Conservation (phyloP, 805 yeast species). For the Schizosaccharomyces octosporus region DNA sequence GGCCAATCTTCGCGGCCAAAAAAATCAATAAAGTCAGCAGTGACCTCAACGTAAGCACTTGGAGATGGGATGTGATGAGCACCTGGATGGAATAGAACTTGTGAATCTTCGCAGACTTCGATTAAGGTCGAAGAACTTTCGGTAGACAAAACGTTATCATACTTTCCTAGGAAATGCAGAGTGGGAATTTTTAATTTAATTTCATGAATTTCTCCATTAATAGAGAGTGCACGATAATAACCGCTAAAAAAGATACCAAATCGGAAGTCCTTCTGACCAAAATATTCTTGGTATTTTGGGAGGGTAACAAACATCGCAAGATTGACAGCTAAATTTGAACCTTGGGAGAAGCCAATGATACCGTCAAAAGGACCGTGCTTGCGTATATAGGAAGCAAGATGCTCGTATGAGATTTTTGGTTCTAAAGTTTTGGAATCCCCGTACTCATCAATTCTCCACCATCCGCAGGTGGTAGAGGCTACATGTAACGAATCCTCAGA, state of each 20-base stretch:
- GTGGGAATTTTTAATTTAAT: background rate
- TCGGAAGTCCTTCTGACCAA: background rate
- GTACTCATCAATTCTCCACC: background rate
- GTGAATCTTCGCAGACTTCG: background rate
- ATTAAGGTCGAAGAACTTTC: background rate
- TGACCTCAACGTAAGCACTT: background rate
- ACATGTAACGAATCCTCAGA: too few relatives aligned
- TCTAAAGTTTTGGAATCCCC: background rate
- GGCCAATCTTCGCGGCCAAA: background rate
- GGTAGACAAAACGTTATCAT: background rate
- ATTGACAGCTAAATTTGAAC: background rate
- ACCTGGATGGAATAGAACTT: background rate
- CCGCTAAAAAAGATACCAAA: background rate
- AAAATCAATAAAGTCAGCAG: background rate
- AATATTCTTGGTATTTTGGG: background rate
- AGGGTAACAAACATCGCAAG: background rate
- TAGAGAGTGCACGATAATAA: background rate
- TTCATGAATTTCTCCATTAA: background rate
- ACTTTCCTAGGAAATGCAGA: background rate
- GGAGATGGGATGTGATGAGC: background rate
- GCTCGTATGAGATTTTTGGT: background rate
- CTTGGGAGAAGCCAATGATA: background rate
- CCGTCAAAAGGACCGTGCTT: constrained; percentile 2
- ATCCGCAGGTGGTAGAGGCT: background rate
- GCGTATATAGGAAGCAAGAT: background rate